Evolutionary conservation across 2,329 filamentous ascomycete species (phyloP), one percentile per base, ranked within the genome.

Genomic region (Colletotrichum chrysophilum): DNA sequence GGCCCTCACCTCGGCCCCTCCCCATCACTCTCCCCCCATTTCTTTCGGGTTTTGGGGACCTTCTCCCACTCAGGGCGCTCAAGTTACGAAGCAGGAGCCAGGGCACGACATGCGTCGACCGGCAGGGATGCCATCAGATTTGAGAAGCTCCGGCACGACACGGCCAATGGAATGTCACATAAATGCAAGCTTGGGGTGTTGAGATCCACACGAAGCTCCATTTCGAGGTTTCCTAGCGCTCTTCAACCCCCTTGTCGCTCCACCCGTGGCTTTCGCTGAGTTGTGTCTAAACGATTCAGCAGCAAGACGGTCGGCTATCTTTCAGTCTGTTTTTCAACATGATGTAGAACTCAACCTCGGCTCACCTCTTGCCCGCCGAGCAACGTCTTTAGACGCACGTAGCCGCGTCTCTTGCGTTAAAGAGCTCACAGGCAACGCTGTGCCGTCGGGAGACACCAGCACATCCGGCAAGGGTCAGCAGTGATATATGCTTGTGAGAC

Each of bases 81-180:
- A 72, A 75, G 69, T 72, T 72, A 64, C 73, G 73, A 75, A 75
- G 69, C 73, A 74, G 65, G 70, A 43, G 56, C 67, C 60, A 74
- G 71, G 60, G 60, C 71, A 71, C 66, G 71, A 71, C 71, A 65
- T 74, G 68, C 67, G 66, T 70, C 68, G 43, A 32, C 68, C 52
- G 52, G 68, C 56, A 67, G 61, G 61, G 71, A 26, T 55, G 38
- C 38, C 61, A 24, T 48, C 32, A 64, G 69, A 55, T 75, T 75
- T 64, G 55, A 62, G 70, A 72, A 75, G 73, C 70, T 75, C 58
- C 43, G 64, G 73, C n/a, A 34, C 24, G 43, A 34, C 24, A 65
- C 26, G 56, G 21, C 73, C 73, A 75, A 75, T 75, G 30, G 64
- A 32, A 52, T 32, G 64, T 16, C 70, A 43, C 55, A 52, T 36